Percentiles rank a stretch among this genome's conserved stretches.
phyloP scores from a whole-genome alignment of 169 alveolate species.

The Eimeria mitis region DNA sequence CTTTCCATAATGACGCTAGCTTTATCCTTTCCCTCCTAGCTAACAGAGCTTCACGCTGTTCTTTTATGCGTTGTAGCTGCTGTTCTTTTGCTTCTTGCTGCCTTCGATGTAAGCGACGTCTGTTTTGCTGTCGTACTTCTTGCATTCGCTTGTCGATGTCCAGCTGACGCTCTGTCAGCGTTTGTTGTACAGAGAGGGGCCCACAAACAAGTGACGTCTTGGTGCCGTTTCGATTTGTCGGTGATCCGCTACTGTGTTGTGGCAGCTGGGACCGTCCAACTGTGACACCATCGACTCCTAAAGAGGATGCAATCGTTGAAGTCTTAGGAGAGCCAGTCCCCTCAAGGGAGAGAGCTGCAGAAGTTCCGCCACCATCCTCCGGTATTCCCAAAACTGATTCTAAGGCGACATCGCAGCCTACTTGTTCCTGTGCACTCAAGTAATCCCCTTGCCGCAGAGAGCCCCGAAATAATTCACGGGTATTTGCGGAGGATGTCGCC shows the following conservation, averaged over 20 bases:
- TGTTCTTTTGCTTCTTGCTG: slow-evolving; percentile 53
- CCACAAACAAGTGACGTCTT: slow-evolving; percentile 42
- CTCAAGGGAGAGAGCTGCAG: neutral
- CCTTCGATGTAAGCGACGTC: slow-evolving; percentile 57
- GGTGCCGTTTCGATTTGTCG: neutral
- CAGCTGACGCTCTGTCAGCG: slow-evolving; percentile 52
- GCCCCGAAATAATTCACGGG: neutral
- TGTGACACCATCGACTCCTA: neutral
- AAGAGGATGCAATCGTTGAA: neutral
- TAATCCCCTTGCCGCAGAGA: neutral
- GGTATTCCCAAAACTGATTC: neutral
- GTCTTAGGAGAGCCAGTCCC: neutral
- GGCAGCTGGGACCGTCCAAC: neutral
- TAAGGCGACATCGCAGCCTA: neutral
- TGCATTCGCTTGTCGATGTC: slow-evolving; percentile 42
- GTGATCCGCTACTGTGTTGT: neutral
- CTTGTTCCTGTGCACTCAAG: neutral
- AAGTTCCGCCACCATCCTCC: neutral
- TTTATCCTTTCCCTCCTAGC: slow-evolving; percentile 30
- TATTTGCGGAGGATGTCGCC: neutral
- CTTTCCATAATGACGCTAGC: slow-evolving; percentile 63
- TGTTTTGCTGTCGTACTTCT: slow-evolving; percentile 59
- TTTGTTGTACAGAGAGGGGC: slow-evolving; percentile 58
- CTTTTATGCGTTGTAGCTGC: slow-evolving; percentile 42
- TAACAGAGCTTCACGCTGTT: slow-evolving; percentile 54